Base-by-base conservation (phyloP, 495 filamentous ascomycete species). In the Polyplosphaeria fusca region DNA sequence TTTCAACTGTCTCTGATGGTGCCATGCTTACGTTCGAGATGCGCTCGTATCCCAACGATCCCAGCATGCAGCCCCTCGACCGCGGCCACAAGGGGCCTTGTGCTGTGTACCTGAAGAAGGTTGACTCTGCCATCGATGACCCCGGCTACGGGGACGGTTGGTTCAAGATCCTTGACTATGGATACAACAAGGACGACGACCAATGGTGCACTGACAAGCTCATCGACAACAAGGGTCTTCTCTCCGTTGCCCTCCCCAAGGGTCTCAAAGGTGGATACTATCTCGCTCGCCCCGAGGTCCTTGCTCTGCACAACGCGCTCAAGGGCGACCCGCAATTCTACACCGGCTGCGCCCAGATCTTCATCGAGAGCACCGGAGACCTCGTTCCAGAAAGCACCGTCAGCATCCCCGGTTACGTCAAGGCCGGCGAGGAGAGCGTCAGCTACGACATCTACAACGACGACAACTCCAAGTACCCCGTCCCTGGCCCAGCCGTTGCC, bases 91-190 rank as follows among this genome's bases (percentile, higher is more conserved):
- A 85, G 65, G 88, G 79, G 45, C 84, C 87, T 39, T 86, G 84
- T 56, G 78, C 86, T 11, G 77, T 89, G 22, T 90, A 91, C 68
- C 77, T 89, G 70, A 90, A 90, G 71, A 75, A 62, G 22, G 68
- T 72, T 19, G 48, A 57, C 43, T 68, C 65, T 52, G 68, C 66
- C 13, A 49, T 70, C 44, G 30, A 66, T n/a, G 68, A 68, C 35
- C 37, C 22, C 51, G 61, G 55, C 44, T 20, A 74, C 24, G 86
- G 87, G 3, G 69, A 70, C 52, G 87, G 88, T 19, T 92, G 88
- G 88, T 87, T 92, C 76, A 91, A 90, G 75, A 82, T 92, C 67
- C 87, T 72, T 71, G 74, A 86, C 40, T 77, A 82, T 27, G 85
- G 83, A 43, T 87, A 86, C 64, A 77, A 84, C 63, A 55, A 71